These are phyloP conservation scores for Yueomyces sp. DNA, from an alignment of 805 yeast species.

Conservation along the genomic window DNA sequence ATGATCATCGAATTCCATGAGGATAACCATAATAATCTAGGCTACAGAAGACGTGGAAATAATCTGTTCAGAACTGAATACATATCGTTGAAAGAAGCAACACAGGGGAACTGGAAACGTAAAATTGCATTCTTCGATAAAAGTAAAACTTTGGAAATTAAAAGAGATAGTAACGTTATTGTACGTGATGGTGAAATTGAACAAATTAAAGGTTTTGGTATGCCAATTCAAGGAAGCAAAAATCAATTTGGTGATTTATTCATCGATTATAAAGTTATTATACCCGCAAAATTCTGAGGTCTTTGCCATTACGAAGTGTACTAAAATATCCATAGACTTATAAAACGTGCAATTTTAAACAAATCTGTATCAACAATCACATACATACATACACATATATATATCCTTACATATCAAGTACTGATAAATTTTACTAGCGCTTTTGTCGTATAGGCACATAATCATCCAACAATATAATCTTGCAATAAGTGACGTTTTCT, in stretches of 20 bases:
- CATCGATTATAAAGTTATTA: constrained; percentile 35
- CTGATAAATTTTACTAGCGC: too few relatives aligned
- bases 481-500: too few relatives aligned
- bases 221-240: constrained; percentile 43
- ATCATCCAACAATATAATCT: too few relatives aligned
- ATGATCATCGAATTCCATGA: constrained; percentile 51
- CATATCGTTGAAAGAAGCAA: constrained; percentile 56
- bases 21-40: constrained; percentile 41
- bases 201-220: constrained; percentile 59
- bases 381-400: too few relatives aligned
- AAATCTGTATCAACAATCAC: too few relatives aligned
- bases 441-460: too few relatives aligned
- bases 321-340: too few relatives aligned
- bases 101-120: constrained; percentile 71
- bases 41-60: constrained; percentile 69
- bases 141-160: constrained; percentile 32
- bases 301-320: background rate
- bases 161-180: constrained; percentile 37
- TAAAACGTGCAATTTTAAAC: too few relatives aligned
- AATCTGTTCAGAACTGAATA: constrained; percentile 74
- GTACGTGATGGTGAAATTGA: constrained; percentile 64
- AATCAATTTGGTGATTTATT: constrained; percentile 41
- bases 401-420: too few relatives aligned
- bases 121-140: constrained; percentile 53
- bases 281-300: constrained; percentile 22